phyloP scores from a whole-genome alignment of 2,329 filamentous ascomycete species.

The Fusarium zealandicum region DNA sequence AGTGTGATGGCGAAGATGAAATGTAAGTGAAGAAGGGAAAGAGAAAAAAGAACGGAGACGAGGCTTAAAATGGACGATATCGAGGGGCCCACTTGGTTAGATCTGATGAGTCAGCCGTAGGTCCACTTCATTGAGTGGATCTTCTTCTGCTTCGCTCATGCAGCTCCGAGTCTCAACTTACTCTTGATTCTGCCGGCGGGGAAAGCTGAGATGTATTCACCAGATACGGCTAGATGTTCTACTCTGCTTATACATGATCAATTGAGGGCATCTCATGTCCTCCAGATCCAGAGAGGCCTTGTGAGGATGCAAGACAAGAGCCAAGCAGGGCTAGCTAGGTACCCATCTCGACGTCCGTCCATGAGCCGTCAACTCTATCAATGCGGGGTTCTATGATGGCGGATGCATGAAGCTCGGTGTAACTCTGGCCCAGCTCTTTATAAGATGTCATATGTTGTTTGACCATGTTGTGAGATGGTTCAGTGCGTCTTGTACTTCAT shows the following conservation, averaged over 20 bases:
- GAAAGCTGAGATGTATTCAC: constrained; percentile 1
- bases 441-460: background rate
- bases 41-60: constrained; percentile 10
- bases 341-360: background rate
- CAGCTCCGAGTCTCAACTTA: background rate
- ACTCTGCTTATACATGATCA: background rate
- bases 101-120: constrained; percentile 37
- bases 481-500: no score
- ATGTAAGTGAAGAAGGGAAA: constrained; percentile 56
- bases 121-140: background rate
- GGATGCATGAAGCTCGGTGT: no score
- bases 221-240: background rate
- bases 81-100: constrained; percentile 20
- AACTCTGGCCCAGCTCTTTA: background rate
- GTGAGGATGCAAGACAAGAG: background rate
- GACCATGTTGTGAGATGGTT: no score
- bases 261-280: background rate
- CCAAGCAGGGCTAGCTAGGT: constrained; percentile 7
- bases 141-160: background rate
- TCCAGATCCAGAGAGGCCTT: no score
- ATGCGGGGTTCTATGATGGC: no score
- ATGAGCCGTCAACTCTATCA: background rate
- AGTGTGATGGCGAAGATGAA: constrained; percentile 49
- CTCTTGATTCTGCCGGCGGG: background rate
- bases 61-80: constrained; percentile 11